These are phyloP conservation scores for Sporothrix luriei DNA, from an alignment of 2,329 filamentous ascomycete genomes.

Conservation along the genomic window DNA sequence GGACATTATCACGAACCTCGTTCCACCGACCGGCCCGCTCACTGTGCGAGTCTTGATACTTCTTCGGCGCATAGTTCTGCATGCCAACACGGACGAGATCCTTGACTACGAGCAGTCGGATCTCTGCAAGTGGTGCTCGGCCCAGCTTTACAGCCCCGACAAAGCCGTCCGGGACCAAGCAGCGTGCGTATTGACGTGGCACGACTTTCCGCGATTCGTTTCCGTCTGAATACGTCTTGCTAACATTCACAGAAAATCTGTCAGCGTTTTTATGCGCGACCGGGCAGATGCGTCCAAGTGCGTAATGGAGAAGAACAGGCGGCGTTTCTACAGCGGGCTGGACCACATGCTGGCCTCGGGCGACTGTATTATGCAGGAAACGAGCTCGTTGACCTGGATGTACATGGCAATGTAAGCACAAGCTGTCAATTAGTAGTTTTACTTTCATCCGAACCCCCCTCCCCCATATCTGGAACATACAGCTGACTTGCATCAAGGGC, in stretches of 20 bases:
- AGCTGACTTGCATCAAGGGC: slow-evolving; percentile 29
- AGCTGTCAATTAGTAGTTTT: too few species aligned
- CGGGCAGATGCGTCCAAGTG: not conserved
- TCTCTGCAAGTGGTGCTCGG: slow-evolving; percentile 32
- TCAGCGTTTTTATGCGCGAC: slow-evolving; percentile 29
- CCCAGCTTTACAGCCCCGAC: slow-evolving; percentile 32
- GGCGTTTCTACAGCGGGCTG: slow-evolving; percentile 32
- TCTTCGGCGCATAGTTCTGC: slow-evolving; percentile 31
- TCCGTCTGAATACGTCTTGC: not conserved
- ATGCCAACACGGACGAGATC: slow-evolving; percentile 15
- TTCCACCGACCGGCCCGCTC: slow-evolving; percentile 29
- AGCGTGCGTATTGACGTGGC: slow-evolving; percentile 23
- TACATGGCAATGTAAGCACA: slow-evolving; percentile 34
- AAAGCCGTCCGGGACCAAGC: slow-evolving; percentile 34
- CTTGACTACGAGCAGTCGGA: slow-evolving; percentile 34
- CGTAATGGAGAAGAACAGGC: slow-evolving; percentile 28
- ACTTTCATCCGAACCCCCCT: not conserved
- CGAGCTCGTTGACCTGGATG: slow-evolving; percentile 32
- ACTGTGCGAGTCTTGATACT: slow-evolving; percentile 30
- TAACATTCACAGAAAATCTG: slow-evolving; percentile 31
- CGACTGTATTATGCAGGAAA: slow-evolving; percentile 33
- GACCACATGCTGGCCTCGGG: slow-evolving; percentile 28
- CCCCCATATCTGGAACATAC: not conserved
- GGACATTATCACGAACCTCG: not conserved
- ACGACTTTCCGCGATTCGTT: not conserved